phyloP scores from a whole-genome alignment of 805 yeast species.

The Candida glaebosa region DNA sequence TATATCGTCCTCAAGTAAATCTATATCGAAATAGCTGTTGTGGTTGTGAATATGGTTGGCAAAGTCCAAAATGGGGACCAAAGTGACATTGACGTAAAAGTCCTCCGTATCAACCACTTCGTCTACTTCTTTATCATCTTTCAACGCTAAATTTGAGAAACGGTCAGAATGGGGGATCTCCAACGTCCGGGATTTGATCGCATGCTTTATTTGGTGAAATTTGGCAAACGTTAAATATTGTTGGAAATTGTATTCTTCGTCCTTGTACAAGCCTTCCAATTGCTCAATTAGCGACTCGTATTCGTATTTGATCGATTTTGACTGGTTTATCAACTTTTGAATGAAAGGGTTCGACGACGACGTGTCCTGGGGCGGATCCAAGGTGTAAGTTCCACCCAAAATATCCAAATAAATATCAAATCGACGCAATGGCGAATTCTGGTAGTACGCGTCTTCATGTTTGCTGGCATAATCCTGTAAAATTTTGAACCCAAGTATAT shows the following conservation, averaged over 20 bases:
- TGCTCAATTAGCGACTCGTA: constrained; percentile 9
- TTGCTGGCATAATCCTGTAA: constrained; percentile 8
- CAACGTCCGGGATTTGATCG: constrained; percentile 56
- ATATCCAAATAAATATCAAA: constrained; percentile 17
- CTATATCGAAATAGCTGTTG: constrained; percentile 61
- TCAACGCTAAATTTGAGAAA: constrained; percentile 12
- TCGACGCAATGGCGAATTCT: constrained; percentile 9
- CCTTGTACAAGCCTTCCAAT: constrained; percentile 5
- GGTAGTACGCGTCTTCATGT: constrained; percentile 1
- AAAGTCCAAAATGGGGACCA: constrained; percentile 68
- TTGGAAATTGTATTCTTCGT: constrained; percentile 9
- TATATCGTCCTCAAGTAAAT: constrained; percentile 37
- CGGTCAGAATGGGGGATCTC: constrained; percentile 53
- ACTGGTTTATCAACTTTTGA: constrained; percentile 4
- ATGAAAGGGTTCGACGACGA: constrained; percentile 9
- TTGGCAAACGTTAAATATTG: constrained; percentile 15
- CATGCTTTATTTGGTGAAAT: constrained; percentile 33
- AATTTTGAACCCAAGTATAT: constrained; percentile 21
- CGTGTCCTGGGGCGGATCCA: constrained; percentile 7
- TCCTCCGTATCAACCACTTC: constrained; percentile 56
- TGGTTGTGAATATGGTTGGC: constrained; percentile 50
- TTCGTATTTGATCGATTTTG: constrained; percentile 8
- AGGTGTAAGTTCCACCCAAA: constrained; percentile 14
- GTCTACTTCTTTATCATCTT: constrained; percentile 13
- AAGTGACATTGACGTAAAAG: constrained; percentile 39